A percentile compares a stretch with the other conserved stretches of the same genome.
These are phyloP conservation scores for Cairneyella variabilis DNA, from an alignment of 495 filamentous ascomycete species.

Conservation along the genomic window DNA sequence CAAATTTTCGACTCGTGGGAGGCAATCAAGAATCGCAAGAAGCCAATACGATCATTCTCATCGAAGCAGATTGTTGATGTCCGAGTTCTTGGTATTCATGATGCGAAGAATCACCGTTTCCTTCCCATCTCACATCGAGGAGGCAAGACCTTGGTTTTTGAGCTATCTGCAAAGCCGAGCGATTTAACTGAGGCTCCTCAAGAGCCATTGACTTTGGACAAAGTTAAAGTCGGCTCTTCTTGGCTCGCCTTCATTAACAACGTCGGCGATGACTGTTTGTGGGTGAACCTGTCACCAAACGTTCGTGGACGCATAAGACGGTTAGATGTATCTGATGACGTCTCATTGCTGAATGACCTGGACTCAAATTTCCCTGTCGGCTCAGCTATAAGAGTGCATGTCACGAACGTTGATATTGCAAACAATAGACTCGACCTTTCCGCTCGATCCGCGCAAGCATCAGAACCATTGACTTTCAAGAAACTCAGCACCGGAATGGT, in stretches of 20 bases:
- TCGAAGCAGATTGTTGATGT: conserved; percentile 67
- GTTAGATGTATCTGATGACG: conserved; percentile 81
- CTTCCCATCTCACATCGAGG: conserved; percentile 83
- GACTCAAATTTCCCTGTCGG: conserved; percentile 85
- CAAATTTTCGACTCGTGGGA: conserved; percentile 86
- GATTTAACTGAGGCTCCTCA: conserved; percentile 47
- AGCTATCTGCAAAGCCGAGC: conserved; percentile 80
- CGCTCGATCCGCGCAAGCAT: conserved; percentile 53
- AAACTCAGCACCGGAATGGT: conserved; percentile 74
- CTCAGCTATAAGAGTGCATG: conserved; percentile 74
- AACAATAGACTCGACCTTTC: conserved; percentile 79
- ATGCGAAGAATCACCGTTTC: conserved; percentile 86
- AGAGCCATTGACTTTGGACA: conserved; percentile 65
- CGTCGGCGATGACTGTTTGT: conserved; percentile 66
- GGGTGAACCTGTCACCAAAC: conserved; percentile 89
- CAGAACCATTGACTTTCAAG: conserved; percentile 56
- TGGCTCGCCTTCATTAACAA: conserved; percentile 90
- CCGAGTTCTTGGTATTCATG: conserved; percentile 80
- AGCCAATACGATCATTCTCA: conserved; percentile 69
- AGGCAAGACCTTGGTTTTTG: conserved; percentile 73
- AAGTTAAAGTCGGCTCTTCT: conserved; percentile 63
- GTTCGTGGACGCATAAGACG: conserved; percentile 77
- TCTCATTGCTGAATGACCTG: conserved; percentile 69
- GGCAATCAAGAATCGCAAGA: conserved; percentile 75
- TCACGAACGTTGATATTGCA: conserved; percentile 67